phyloP scores from a whole-genome alignment of 2,329 filamentous ascomycete species.

The Aspergillus sp. region DNA sequence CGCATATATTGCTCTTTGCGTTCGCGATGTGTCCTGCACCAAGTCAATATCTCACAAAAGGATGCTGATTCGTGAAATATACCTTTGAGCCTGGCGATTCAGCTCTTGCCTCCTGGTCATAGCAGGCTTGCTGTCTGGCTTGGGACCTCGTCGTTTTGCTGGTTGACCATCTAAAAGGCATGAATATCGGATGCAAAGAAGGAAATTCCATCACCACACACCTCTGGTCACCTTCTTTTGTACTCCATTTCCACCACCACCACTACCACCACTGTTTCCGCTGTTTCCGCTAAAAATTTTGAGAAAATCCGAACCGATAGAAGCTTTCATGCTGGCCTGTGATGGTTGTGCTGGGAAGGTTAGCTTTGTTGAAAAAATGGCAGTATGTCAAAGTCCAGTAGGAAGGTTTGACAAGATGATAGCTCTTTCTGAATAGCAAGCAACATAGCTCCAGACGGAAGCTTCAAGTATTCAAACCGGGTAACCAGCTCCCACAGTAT shows the following conservation, averaged over 20 bases:
- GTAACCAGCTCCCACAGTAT: no score
- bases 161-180: conserved; percentile 66
- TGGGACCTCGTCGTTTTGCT: conserved; percentile 85
- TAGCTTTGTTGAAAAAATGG: neutral
- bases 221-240: conserved; percentile 75
- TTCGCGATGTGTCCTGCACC: conserved; percentile 84
- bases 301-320: conserved; percentile 25
- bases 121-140: conserved; percentile 93
- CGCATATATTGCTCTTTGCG: conserved; percentile 96
- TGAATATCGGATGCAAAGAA: conserved; percentile 1
- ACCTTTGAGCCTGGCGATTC: conserved; percentile 94
- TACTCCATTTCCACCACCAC: neutral
- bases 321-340: conserved; percentile 6
- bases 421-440: no score
- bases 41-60: neutral
- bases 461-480: no score
- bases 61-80: conserved; percentile 15
- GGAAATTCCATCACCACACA: conserved; percentile 31
- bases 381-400: neutral
- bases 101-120: conserved; percentile 87
- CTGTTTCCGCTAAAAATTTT: conserved; percentile 52
- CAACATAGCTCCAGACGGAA: no score
- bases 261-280: no score
- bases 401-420: no score
- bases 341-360: conserved; percentile 12